Conservation (phyloP, 805 yeast genomes). For the Debaryomyces castellii region DNA sequence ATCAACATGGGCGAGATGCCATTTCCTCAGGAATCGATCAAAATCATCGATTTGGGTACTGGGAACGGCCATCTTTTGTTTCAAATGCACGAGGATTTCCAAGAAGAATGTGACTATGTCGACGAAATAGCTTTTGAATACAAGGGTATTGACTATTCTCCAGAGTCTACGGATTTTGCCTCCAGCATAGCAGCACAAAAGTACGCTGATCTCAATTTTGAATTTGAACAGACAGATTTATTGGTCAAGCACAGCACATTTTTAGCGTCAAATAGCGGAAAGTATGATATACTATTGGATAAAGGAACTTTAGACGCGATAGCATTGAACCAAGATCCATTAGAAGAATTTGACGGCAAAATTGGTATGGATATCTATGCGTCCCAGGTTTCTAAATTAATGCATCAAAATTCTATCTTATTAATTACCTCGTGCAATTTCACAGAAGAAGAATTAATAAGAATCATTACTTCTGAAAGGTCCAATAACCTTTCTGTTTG, state of each 20-base stretch:
- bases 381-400: constrained; percentile 50
- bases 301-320: constrained; percentile 98
- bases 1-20: constrained; percentile 29
- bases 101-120: constrained; percentile 48
- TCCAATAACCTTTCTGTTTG: constrained; percentile 51
- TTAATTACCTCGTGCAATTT: constrained; percentile 92
- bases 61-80: constrained; percentile 93
- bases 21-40: constrained; percentile 22
- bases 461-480: constrained; percentile 47
- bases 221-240: constrained; percentile 73
- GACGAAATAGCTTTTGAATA: constrained; percentile 15
- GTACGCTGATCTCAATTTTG: constrained; percentile 33
- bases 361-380: constrained; percentile 64
- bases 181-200: constrained; percentile 47
- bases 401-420: constrained; percentile 58
- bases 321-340: constrained; percentile 66
- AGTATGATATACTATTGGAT: constrained; percentile 78
- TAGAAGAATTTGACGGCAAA: constrained; percentile 43
- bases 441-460: constrained; percentile 72
- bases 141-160: constrained; percentile 83
- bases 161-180: constrained; percentile 78
- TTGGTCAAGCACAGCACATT: constrained; percentile 41
- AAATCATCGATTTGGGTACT: constrained; percentile 83
- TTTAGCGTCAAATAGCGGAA: constrained; percentile 30
- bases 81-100: constrained; percentile 62